Base-by-base conservation (phyloP, 2,329 filamentous ascomycete genomes). In the Xylaria sp. region DNA sequence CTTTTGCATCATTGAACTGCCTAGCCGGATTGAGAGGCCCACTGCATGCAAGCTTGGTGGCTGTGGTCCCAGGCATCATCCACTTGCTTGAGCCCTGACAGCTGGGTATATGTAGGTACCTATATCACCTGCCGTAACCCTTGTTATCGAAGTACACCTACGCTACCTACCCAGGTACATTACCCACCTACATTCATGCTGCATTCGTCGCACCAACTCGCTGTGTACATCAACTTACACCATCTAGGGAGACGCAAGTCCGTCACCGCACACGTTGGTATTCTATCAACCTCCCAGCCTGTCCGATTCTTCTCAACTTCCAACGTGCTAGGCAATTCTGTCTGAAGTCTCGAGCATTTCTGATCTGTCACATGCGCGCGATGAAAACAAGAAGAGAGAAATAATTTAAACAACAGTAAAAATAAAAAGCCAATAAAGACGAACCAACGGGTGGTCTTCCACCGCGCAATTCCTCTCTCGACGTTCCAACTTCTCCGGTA, bases 401-500 rank as follows among this genome's bases (percentile, higher is more conserved):
- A 36, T 36, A 36, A 36, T 7, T 36, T 36, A 36, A 36, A 36
- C 2, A 36, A 36, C 28, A 2, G 33, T 36, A 1, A 36, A 7
- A 36, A 10, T 36, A 3, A 46, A 25, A 25, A 61, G 5, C 12
- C 46, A 25, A 51, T 28, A 31, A 51, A 51, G 49, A 54, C 57
- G 25, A 20, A 25, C 9, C 48, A 49, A 43, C 46, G 36, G 33
- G n/a, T 20, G 18, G 46, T 33, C 13, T 33, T 43, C 56, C 13
- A 43, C 39, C 13, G 23, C 36, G 31, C 56, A 43, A 56, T 25
- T 41, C 54, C 49, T 41, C 52, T 65, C 56, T 39, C 23, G 43
- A 58, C 48, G 60, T 43, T 48, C 58, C 55, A 41, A 56, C 48
- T 23, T 46, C 54, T 55, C 67, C 61, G 62, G 62, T 41, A 72